These are phyloP conservation scores for Aspergillus diversus DNA, from an alignment of 495 filamentous ascomycete genomes.

Conservation along the genomic window DNA sequence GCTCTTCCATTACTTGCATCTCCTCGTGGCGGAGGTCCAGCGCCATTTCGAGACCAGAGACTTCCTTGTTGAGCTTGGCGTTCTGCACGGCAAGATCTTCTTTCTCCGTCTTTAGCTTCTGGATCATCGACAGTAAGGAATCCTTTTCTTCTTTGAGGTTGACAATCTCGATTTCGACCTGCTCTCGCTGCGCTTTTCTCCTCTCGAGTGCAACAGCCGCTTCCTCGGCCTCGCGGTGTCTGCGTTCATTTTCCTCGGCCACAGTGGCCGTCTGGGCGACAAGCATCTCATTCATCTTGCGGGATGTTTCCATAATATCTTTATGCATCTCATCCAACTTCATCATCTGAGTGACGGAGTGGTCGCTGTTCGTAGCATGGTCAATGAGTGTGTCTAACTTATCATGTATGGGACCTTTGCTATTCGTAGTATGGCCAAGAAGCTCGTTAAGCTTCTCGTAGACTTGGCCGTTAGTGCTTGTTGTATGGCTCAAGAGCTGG, in stretches of 20 bases:
- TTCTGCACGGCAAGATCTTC: conserved; percentile 75
- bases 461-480: conserved; percentile 53
- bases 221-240: conserved; percentile 81
- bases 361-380: conserved; percentile 40
- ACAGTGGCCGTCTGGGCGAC: conserved; percentile 76
- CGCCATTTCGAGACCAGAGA: conserved; percentile 86
- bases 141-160: conserved; percentile 68
- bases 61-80: conserved; percentile 74
- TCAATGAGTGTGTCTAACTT: conserved; percentile 55
- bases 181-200: conserved; percentile 73
- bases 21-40: conserved; percentile 87
- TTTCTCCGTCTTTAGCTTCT: conserved; percentile 65
- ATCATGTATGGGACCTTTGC: conserved; percentile 73
- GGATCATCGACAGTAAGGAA: conserved; percentile 59
- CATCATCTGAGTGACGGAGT: conserved; percentile 63
- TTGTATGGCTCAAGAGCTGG: conserved; percentile 63
- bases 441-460: conserved; percentile 57
- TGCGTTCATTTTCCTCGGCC: conserved; percentile 76
- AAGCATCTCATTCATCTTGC: conserved; percentile 84
- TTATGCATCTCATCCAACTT: conserved; percentile 88
- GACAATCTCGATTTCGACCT: conserved; percentile 72
- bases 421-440: conserved; percentile 58
- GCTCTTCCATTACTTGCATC: conserved; percentile 82
- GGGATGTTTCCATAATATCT: conserved; percentile 84
- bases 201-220: conserved; percentile 79